phyloP scores from a whole-genome alignment of 345 rosid genomes.

The Jatropha curcas region DNA sequence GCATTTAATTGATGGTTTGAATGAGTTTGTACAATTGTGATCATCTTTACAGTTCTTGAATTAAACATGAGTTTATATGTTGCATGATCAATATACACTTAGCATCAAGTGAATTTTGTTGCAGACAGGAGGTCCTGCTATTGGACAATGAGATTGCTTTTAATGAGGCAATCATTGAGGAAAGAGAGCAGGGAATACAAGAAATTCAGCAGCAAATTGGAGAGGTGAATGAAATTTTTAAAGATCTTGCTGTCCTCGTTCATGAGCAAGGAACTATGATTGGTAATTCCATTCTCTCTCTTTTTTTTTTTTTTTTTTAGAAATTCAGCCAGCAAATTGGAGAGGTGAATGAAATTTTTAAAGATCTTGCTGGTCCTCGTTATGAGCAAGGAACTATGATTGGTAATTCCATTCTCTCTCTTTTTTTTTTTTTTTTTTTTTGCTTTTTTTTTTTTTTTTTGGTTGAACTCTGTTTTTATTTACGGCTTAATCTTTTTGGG shows the following conservation, averaged over 20 bases:
- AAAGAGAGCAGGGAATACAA: constrained; percentile 92
- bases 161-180: constrained; percentile 89
- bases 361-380: constrained; percentile 87
- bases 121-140: constrained; percentile 79
- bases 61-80: neutral
- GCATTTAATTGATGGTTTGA: neutral
- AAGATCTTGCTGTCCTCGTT: constrained; percentile 89
- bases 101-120: constrained; percentile 19
- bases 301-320: too few relatives aligned
- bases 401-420: constrained; percentile 44
- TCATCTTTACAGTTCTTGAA: neutral
- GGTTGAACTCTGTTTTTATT: neutral
- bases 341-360: constrained; percentile 90
- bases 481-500: neutral
- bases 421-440: too few relatives aligned
- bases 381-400: constrained; percentile 95
- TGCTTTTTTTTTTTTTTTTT: too few relatives aligned
- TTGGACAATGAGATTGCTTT: constrained; percentile 90
- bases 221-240: constrained; percentile 90
- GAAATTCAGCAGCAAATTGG: constrained; percentile 96
- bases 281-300: constrained; percentile 44
- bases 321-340: constrained; percentile 94
- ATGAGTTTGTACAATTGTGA: neutral
- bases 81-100: neutral
- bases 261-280: constrained; percentile 95